Conservation (phyloP, 352 stramenopile genomes). For the Phytophthora hibernalis region DNA sequence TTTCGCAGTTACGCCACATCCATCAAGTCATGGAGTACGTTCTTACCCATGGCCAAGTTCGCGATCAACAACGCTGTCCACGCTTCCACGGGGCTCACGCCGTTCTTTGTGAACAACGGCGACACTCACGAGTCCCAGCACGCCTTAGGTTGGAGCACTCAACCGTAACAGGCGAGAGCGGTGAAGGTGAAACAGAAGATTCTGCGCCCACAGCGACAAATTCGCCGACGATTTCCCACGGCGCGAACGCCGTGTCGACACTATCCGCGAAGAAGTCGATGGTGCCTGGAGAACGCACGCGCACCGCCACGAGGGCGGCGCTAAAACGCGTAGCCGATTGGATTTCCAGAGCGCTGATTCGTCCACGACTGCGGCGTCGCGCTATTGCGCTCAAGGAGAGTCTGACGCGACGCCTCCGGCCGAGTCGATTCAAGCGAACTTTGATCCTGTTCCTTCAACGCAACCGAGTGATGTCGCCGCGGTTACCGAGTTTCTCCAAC, state of each 20-base stretch:
- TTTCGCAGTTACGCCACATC: constrained; percentile 18
- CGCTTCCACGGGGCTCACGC: constrained; percentile 14
- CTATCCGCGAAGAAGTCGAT: neutral
- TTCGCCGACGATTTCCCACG: neutral
- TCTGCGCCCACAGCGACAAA: neutral
- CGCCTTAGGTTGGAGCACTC: neutral
- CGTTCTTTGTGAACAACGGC: neutral
- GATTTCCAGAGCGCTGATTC: neutral
- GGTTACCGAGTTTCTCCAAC: neutral
- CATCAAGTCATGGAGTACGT: constrained; percentile 21
- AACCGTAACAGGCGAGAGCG: neutral
- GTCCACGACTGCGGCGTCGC: no score
- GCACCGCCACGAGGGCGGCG: neutral
- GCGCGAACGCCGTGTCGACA: neutral
- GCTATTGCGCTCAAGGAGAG: no score
- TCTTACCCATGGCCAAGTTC: no score
- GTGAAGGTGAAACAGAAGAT: neutral
- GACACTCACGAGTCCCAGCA: neutral
- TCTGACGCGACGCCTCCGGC: neutral
- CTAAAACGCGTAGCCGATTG: neutral
- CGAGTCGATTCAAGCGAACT: neutral
- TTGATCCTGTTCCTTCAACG: neutral
- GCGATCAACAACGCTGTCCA: constrained; percentile 33
- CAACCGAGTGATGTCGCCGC: neutral
- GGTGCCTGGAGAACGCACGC: neutral